These are phyloP conservation scores for Ophiostoma australiae DNA, from an alignment of 2,329 filamentous ascomycete genomes.

Conservation along the genomic window DNA sequence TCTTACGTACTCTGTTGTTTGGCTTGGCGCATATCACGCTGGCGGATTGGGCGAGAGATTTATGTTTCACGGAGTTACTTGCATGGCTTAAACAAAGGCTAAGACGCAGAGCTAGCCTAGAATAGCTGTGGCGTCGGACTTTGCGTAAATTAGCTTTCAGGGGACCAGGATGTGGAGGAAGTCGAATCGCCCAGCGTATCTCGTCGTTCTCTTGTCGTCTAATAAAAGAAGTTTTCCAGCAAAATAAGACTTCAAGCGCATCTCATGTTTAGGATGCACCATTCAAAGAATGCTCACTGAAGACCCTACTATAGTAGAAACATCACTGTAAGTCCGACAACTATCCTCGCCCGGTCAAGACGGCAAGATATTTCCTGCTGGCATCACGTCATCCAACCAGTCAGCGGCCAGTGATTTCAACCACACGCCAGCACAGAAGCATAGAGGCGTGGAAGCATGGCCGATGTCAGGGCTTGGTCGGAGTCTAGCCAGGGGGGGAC, in stretches of 20 bases:
- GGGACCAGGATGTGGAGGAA: not conserved
- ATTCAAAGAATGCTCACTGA: not conserved
- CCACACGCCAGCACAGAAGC: not conserved
- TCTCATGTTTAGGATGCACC: not conserved
- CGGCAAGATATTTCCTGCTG: not conserved
- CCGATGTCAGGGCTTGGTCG: not conserved
- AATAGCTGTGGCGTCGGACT: not conserved
- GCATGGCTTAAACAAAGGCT: not conserved
- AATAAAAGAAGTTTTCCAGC: not conserved
- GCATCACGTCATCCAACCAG: not conserved
- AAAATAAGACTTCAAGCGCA: not conserved
- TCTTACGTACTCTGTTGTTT: not conserved
- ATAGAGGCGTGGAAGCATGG: not conserved
- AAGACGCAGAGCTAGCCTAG: not conserved
- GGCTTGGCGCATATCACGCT: not conserved
- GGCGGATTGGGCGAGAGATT: not conserved
- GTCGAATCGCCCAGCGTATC: not conserved
- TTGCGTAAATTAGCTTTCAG: conserved; percentile 1
- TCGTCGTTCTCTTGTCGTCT: not conserved
- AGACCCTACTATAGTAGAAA: not conserved
- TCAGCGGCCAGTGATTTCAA: not conserved
- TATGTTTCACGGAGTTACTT: conserved; percentile 3
- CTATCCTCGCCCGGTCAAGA: not conserved
- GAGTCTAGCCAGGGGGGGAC: not conserved
- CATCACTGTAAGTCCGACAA: not conserved